Base-by-base conservation (phyloP, 139 green algal genomes). In the Tetraselmis chui region DNA sequence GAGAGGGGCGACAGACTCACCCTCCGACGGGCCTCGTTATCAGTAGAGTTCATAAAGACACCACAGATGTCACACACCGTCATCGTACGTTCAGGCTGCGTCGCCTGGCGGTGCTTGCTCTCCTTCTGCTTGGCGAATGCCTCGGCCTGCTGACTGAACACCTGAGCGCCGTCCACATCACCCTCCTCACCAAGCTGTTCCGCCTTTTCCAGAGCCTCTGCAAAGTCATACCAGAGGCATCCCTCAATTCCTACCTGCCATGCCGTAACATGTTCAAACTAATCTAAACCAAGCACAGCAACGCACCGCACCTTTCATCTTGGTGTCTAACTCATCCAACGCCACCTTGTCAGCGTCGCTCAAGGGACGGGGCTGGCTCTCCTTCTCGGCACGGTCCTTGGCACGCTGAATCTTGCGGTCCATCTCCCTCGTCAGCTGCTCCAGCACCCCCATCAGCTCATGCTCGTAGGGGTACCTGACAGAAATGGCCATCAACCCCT, bases 21-120 rank as follows among this genome's bases (percentile, higher is more conserved):
- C 88, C 86, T 77, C 58, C 89, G 79, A 31, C 91, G 85, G 83
- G 91, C 87, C 76, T 96, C 92, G 81, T 94, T 95, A 87, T 96
- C 94, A 31, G 87, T 94, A 82, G 84, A 91, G 86, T 95, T 94
- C 82, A 96, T 95, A 85, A 97, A 96, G 30, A 97, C 87, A 32
- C 93, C 94, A 76, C 92, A 96, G 77, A 97, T 88, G n/a, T 96
- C 91, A 78, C 93, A 97, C 31, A 96, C 93, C 26, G 85, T 90
- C 90, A 95, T 94, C 67, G 85, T 90, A 30, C 91, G 83, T 25
- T 95, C 92, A 0, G 93, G 92, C 28, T 86, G 76, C 18, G 90
- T 94, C 1, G 93, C 83, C 59, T 83, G 59, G 77, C 87, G 87
- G 76, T 88, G 80, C 87, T 94, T 83, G 27, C 84, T 81, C 2